These are phyloP conservation scores for Sporothrix mexicana DNA, from an alignment of 2,329 filamentous ascomycete species.

Conservation along the genomic window DNA sequence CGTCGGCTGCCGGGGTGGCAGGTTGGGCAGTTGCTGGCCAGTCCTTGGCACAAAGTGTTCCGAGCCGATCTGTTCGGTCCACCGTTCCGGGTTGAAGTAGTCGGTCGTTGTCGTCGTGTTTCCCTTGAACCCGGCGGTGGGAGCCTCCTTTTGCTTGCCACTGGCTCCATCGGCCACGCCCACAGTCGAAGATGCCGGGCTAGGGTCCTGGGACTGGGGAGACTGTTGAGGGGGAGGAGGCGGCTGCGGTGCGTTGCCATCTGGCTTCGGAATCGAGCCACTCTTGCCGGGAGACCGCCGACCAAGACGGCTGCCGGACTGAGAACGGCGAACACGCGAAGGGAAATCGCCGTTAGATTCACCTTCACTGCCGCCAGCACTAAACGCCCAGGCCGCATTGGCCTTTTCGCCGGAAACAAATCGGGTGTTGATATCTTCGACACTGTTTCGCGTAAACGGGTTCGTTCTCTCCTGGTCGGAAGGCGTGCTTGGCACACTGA, in stretches of 20 bases:
- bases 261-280: slow-evolving; percentile 19
- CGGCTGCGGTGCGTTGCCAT: slow-evolving; percentile 20
- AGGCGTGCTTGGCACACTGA: slow-evolving; percentile 42
- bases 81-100: slow-evolving; percentile 59
- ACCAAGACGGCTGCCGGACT: slow-evolving; percentile 49
- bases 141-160: slow-evolving; percentile 30
- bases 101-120: slow-evolving; percentile 40
- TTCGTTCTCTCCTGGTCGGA: slow-evolving; percentile 24
- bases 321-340: slow-evolving; percentile 47
- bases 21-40: slow-evolving; percentile 38
- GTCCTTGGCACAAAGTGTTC: slow-evolving; percentile 60
- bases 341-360: slow-evolving; percentile 39
- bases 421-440: slow-evolving; percentile 66
- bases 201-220: slow-evolving; percentile 37
- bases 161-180: slow-evolving; percentile 33
- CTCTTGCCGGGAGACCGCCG: slow-evolving; percentile 46
- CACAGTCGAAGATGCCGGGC: slow-evolving; percentile 24
- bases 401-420: slow-evolving; percentile 59
- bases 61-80: slow-evolving; percentile 60
- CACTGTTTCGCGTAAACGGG: slow-evolving; percentile 56
- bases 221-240: slow-evolving; percentile 18
- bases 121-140: neutral
- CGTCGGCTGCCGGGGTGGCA: slow-evolving; percentile 54
- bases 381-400: slow-evolving; percentile 57
- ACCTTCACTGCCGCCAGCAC: slow-evolving; percentile 51